These are phyloP conservation scores for Acanthamoeba triangularis DNA, from an alignment of 208 protist genomes.

Conservation along the genomic window DNA sequence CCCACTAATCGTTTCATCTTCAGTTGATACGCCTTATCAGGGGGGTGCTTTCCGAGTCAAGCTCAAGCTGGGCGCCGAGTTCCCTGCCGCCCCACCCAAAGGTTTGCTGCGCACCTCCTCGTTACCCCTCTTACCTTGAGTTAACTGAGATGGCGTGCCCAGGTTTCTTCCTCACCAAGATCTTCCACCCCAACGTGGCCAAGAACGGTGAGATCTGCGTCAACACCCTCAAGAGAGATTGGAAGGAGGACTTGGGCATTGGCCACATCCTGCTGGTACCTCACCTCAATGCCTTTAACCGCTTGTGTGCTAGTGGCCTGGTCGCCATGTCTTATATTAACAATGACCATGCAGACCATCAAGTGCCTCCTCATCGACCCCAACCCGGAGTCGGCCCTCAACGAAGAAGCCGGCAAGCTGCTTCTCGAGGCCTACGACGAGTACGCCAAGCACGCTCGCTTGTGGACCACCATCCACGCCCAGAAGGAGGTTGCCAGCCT, in stretches of 20 bases:
- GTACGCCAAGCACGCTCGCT: constrained; percentile 53
- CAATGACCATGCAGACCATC: constrained; percentile 89
- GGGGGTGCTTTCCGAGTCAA: constrained; percentile 96
- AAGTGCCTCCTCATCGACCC: constrained; percentile 98
- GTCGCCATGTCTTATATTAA: not conserved
- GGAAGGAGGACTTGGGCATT: constrained; percentile 96
- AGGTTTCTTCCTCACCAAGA: constrained; percentile 97
- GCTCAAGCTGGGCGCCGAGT: constrained; percentile 96
- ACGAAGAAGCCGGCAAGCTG: constrained; percentile 98
- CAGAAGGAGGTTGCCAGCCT: constrained; percentile 39
- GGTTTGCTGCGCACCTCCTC: constrained; percentile 83
- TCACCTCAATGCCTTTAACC: not conserved
- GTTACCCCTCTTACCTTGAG: not conserved
- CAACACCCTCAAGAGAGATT: constrained; percentile 99
- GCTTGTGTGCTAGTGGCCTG: not conserved
- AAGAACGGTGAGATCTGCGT: constrained; percentile 99
- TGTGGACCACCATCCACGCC: constrained; percentile 71
- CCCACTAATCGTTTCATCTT: not conserved
- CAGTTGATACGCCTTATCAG: constrained; percentile 96
- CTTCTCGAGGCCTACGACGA: constrained; percentile 96
- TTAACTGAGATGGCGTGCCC: not conserved
- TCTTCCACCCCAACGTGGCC: constrained; percentile 99
- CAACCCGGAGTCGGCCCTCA: constrained; percentile 99
- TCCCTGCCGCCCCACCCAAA: constrained; percentile 97
- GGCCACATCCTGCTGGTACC: constrained; percentile 96